Base-by-base conservation (phyloP, 768 basidiomycete species). In the Amanita molliuscula region DNA sequence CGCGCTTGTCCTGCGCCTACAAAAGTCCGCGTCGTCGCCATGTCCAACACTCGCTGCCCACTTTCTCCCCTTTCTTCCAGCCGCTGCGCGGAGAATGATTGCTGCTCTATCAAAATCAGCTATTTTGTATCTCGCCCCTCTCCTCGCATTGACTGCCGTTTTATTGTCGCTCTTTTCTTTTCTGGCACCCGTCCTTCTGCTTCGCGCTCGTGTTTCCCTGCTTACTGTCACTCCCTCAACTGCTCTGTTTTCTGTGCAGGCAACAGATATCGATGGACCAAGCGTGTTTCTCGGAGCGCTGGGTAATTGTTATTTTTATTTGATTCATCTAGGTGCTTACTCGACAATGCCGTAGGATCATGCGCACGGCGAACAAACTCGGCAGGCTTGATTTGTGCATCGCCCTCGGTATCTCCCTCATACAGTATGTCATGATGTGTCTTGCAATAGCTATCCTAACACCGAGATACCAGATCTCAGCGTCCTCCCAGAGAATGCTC, bases 101-200 rank as follows among this genome's bases (percentile, higher is more conserved):
- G 68, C 79, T 53, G 75, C 77, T 55, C 71, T 87, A 36, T 82
- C 84, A 11, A 87, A 81, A 71, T 75, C 76, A 49, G 68, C 78
- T 55, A 80, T 76, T 47, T 69, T 84, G 47, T 87, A 82, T 59
- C 71, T 89, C 46, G 73, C 84, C 1, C 83, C 84, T 20, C 20
- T 85, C 4, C 66, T 89, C 44, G 73, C 78, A 53, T 66, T 88
- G 37, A 78, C 85, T 4, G 76, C 84, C 8, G 66, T 84, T 44
- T 56, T 89, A 29, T 77, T 90, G 36, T 69, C 78, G 3, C 59
- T 87, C 2, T 77, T 90, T 54, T 74, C 80, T 3, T 85, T 77
- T 54, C 66, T 87, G n/a, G 76, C 88, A 0, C 88, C 88, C 0
- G 69, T 67, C 4, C 56, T 79, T 44, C 62, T 84, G 58, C 69